A percentile compares a stretch with the other conserved stretches of the same genome.
These are phyloP conservation scores for Aureobasidium zeae DNA, from an alignment of 2,329 filamentous ascomycete genomes.

Conservation along the genomic window DNA sequence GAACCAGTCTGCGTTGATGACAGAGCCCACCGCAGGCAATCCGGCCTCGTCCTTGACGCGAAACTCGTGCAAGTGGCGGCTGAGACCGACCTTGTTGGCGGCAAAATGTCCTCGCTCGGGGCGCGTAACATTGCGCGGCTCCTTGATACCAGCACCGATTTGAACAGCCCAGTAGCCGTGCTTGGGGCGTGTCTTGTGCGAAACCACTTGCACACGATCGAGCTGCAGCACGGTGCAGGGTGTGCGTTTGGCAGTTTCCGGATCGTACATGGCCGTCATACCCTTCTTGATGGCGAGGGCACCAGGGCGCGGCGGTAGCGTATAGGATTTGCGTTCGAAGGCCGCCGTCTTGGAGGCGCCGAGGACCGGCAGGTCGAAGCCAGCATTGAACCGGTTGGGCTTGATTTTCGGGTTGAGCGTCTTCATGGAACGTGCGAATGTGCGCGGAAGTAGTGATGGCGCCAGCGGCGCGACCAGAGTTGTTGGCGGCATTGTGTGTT, in stretches of 20 bases:
- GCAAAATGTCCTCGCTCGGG: slow-evolving; percentile 85
- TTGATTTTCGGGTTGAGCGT: slow-evolving; percentile 46
- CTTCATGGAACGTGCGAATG: slow-evolving; percentile 40
- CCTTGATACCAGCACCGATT: slow-evolving; percentile 68
- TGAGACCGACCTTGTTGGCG: slow-evolving; percentile 69
- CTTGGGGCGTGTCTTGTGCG: slow-evolving; percentile 67
- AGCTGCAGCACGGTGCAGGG: slow-evolving; percentile 90
- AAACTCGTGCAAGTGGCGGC: slow-evolving; percentile 79
- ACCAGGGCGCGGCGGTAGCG: slow-evolving; percentile 62
- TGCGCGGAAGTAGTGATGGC: slow-evolving; percentile 21
- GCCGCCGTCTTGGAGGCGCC: slow-evolving; percentile 50
- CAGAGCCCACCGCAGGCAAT: slow-evolving; percentile 64
- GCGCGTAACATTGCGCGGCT: slow-evolving; percentile 66
- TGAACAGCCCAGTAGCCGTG: slow-evolving; percentile 95
- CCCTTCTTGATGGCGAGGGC: slow-evolving; percentile 85
- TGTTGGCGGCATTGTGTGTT: slow-evolving; percentile 6
- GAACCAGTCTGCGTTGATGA: slow-evolving; percentile 84
- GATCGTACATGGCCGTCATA: slow-evolving; percentile 84
- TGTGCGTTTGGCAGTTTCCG: slow-evolving; percentile 63
- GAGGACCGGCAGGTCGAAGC: slow-evolving; percentile 43
- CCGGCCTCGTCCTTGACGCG: slow-evolving; percentile 65
- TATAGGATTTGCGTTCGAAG: slow-evolving; percentile 48
- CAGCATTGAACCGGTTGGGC: slow-evolving; percentile 45
- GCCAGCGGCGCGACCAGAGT: slow-evolving; percentile 7
- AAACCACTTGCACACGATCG: slow-evolving; percentile 82